A percentile compares a stretch with the other conserved stretches of the same genome.
These are phyloP conservation scores for Blastocystis sp. DNA, from an alignment of 352 stramenopile species.

Conservation along the genomic window DNA sequence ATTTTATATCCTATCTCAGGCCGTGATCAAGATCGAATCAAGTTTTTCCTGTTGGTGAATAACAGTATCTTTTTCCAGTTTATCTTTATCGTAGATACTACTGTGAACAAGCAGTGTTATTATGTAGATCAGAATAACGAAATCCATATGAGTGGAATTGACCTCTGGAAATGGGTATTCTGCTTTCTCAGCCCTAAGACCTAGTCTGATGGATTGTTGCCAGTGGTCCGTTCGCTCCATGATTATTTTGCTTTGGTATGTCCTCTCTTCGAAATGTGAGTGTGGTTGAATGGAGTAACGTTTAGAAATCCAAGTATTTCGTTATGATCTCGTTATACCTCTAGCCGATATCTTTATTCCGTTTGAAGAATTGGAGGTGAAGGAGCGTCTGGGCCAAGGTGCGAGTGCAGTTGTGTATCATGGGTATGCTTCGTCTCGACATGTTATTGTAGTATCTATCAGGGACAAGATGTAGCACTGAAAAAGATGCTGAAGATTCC, in stretches of 20 bases:
- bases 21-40: not conserved
- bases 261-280: constrained; percentile 33
- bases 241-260: not conserved
- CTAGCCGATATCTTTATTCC: constrained; percentile 28
- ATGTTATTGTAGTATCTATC: not conserved
- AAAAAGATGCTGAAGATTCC: constrained; percentile 52
- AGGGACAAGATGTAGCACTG: not conserved
- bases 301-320: not conserved
- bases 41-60: constrained; percentile 10
- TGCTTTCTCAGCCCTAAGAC: not conserved
- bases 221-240: not conserved
- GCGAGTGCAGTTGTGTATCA: constrained; percentile 8
- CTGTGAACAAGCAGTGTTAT: constrained; percentile 22
- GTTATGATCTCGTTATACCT: not conserved
- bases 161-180: not conserved
- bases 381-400: constrained; percentile 8
- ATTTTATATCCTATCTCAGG: constrained; percentile 13
- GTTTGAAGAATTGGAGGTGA: not conserved
- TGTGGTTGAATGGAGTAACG: not conserved
- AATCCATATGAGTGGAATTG: not conserved
- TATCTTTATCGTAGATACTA: not conserved
- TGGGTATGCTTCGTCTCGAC: not conserved
- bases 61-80: not conserved
- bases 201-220: not conserved
- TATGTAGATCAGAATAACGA: constrained; percentile 33